phyloP scores from a whole-genome alignment of 306 rosid species.

The Sechiopsis laciniata region DNA sequence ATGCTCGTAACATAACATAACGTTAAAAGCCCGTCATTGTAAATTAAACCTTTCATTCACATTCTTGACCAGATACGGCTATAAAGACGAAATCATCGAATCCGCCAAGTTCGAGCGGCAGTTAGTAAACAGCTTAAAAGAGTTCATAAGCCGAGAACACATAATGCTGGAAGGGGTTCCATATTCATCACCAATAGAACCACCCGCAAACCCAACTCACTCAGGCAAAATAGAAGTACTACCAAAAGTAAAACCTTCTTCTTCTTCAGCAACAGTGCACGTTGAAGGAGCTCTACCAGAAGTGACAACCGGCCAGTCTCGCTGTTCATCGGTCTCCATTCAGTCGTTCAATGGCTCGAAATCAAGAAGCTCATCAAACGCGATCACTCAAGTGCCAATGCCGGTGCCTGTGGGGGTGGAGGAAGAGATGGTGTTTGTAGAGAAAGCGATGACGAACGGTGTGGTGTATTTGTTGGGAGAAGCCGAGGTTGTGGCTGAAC shows the following conservation, averaged over 20 bases:
- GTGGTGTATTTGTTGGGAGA: constrained; percentile 69
- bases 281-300: constrained; percentile 13
- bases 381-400: constrained; percentile 26
- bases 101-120: constrained; percentile 48
- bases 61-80: constrained; percentile 42
- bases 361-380: constrained; percentile 23
- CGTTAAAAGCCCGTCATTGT: too few relatives aligned
- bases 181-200: background rate
- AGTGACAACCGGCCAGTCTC: background rate
- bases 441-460: constrained; percentile 49
- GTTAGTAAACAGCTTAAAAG: constrained; percentile 49
- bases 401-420: constrained; percentile 28
- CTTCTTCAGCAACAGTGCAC: constrained; percentile 15
- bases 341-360: constrained; percentile 12
- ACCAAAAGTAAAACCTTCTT: background rate
- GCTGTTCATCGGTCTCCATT: constrained; percentile 18
- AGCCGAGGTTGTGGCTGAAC: constrained; percentile 59
- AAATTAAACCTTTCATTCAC: background rate
- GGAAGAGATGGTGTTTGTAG: constrained; percentile 47
- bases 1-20: too few relatives aligned
- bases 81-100: constrained; percentile 45
- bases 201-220: background rate
- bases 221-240: background rate
- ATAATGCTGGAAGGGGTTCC: constrained; percentile 26
- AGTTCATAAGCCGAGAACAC: constrained; percentile 38